Conservation (phyloP, 1,284 basidiomycete genomes). For the Rhodotorula mucilaginosa region DNA sequence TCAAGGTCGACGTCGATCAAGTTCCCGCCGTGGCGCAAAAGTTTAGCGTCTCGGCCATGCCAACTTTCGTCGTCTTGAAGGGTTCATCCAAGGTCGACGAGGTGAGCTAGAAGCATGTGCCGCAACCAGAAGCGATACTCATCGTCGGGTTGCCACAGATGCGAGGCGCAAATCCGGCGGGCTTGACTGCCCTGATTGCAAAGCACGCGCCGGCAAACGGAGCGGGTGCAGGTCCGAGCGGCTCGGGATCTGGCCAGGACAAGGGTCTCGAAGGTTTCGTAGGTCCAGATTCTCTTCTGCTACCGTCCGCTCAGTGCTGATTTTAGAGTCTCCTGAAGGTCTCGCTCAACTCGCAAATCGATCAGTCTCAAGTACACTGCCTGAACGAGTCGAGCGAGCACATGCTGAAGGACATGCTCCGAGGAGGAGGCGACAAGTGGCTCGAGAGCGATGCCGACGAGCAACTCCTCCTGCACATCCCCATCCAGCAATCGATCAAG, state of each 20-base stretch:
- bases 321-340: conserved; percentile 11
- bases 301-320: background rate
- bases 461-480: conserved; percentile 42
- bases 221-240: background rate
- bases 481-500: conserved; percentile 40
- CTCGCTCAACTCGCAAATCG: conserved; percentile 37
- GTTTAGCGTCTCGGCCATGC: conserved; percentile 38
- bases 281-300: background rate
- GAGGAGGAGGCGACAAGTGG: conserved; percentile 37
- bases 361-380: conserved; percentile 39
- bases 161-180: conserved; percentile 41
- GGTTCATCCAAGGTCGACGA: conserved; percentile 31
- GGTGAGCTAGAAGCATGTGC: background rate
- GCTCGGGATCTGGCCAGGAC: conserved; percentile 11
- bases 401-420: conserved; percentile 38
- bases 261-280: conserved; percentile 43
- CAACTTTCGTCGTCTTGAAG: conserved; percentile 34
- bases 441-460: conserved; percentile 44
- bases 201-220: conserved; percentile 38
- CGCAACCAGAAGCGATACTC: background rate
- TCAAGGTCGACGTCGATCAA: conserved; percentile 43
- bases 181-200: conserved; percentile 31
- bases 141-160: conserved; percentile 14
- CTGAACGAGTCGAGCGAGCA: conserved; percentile 41
- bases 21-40: conserved; percentile 36